Evolutionary conservation across 208 protist species (phyloP).

Genomic region (Trypanosoma vivax): DNA sequence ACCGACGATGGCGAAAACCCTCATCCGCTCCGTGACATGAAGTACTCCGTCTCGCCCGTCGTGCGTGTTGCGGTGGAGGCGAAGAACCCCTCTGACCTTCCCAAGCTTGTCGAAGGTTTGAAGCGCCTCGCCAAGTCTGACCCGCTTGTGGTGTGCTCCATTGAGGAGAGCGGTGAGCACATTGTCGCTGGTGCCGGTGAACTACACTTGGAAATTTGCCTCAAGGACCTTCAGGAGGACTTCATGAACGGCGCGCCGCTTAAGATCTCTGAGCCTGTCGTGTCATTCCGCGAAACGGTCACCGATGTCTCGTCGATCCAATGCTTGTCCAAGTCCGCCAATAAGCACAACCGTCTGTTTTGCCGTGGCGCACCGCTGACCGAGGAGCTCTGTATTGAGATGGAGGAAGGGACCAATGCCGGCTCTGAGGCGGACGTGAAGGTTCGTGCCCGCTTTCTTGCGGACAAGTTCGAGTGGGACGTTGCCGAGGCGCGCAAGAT

Average conservation of each 20-base stretch:
- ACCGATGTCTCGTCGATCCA: conserved; percentile 90
- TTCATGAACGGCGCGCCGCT: conserved; percentile 93
- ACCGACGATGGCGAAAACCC: conserved; percentile 76
- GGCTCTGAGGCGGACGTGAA: conserved; percentile 90
- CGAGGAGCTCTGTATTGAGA: conserved; percentile 90
- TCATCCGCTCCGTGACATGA: conserved; percentile 92
- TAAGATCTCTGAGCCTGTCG: conserved; percentile 94
- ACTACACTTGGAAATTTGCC: conserved; percentile 99
- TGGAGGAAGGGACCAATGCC: conserved; percentile 89
- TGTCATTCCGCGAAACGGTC: conserved; percentile 99
- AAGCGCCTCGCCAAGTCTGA: conserved; percentile 97
- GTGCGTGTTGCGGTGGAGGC: conserved; percentile 97
- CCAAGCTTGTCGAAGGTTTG: conserved; percentile 97
- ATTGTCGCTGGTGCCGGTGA: conserved; percentile 99
- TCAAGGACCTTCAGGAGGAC: conserved; percentile 99
- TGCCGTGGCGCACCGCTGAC: conserved; percentile 89
- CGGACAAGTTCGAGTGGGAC: conserved; percentile 91
- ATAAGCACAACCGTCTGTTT: conserved; percentile 99
- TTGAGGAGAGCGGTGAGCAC: conserved; percentile 97
- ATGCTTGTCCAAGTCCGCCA: conserved; percentile 87
- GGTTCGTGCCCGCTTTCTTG: conserved; percentile 78
- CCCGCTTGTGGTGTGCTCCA: conserved; percentile 92
- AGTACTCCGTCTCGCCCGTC: conserved; percentile 98
- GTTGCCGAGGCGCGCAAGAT: conserved; percentile 94
- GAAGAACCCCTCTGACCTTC: conserved; percentile 96